Base-by-base conservation (phyloP, 2,329 filamentous ascomycete species). In the Colletotrichum sp. region DNA sequence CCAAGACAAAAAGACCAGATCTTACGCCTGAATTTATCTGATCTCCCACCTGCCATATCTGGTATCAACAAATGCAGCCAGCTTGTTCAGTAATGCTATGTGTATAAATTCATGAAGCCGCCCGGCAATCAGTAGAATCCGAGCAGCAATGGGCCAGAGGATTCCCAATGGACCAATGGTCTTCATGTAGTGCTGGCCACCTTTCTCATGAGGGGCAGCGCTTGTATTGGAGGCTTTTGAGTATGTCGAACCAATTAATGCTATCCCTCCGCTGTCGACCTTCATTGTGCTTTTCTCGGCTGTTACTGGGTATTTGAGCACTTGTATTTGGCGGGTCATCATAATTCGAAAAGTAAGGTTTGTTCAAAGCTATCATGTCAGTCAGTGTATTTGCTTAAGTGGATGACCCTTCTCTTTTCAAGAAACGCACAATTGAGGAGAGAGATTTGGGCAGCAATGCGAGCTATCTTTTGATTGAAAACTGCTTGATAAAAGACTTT, bases 21-120 rank as follows among this genome's bases (percentile, higher is more conserved):
- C 18, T 12, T 18, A 12, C 9, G 5, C 18, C 8, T 43, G 38
- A 3, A 11, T n/a, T 3, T 6, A 47, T 6, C 5, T 47, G 11
- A 9, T n/a, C 38, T 12, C 1, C 0, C 3, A 6, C 38, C 8
- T 43, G 0, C 1, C 9, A n/a, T 11, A n/a, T 5, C 8, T 43
- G 18, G 16, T 43, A 11, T 3, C 4, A 11, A 6, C 2, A 43
- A n/a, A 43, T 43, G 38, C 3, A n/a, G 18, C 12, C 18, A 43
- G 9, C 38, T n/a, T 9, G 9, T 43, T 9, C 18, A n/a, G 18
- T 6, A 12, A 11, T 4, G 9, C 0, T 2, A n/a, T 43, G 6
- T n/a, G 5, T 43, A 12, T 6, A n/a, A 43, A n/a, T 43, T 1
- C 18, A 43, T n/a, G 38, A 8, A 1, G 38, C 3, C 8, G 4